Evolutionary conservation across 352 stramenopile genomes (phyloP), one percentile per base, ranked within the genome.

Genomic region (Phytophthora niederhauseri): DNA sequence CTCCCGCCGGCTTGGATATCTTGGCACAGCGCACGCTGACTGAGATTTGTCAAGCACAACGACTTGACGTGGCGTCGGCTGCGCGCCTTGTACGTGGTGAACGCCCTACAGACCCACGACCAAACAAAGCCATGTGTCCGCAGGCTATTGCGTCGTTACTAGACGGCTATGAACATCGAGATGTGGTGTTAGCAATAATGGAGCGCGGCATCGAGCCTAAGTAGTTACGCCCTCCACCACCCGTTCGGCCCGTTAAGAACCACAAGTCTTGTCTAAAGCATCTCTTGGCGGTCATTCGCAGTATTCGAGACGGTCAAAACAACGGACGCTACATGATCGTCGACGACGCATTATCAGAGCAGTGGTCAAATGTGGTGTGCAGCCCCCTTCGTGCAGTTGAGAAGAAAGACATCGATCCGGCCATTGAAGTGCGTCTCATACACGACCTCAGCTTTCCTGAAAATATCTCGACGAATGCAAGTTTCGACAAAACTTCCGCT

Each of bases 271-370:
- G 41, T 45, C 43, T 30, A 34, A 34, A 38, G 19, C 26, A 57
- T 12, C 8, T 64, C 8, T 7, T 8, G 45, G 57, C 43, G 0
- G 45, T 53, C 24, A 28, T 51, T 6, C 20, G 57, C 14, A 64
- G 45, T n/a, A 49, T 64, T 46, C 57, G 57, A 24, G 43, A 64
- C 36, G 57, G 57, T 22, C 57, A 64, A 64, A 30, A 57, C 57
- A 48, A 34, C 11, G 45, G 45, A 3, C 57, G 52, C 17, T 57
- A 64, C 20, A 55, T 64, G 20, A 41, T 64, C 4, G 45, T 64
- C 41, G 43, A 48, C 6, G 45, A 34, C 15, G 45, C 34, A 55
- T 20, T 41, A 41, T 41, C 9, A 41, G 34, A 41, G 7, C 34
- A 41, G 24, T 64, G 57, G 57, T 43, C 57, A 48, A 56, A 50